Base-by-base conservation (phyloP, 208 protist genomes). In the Histomonas meleagridis region DNA sequence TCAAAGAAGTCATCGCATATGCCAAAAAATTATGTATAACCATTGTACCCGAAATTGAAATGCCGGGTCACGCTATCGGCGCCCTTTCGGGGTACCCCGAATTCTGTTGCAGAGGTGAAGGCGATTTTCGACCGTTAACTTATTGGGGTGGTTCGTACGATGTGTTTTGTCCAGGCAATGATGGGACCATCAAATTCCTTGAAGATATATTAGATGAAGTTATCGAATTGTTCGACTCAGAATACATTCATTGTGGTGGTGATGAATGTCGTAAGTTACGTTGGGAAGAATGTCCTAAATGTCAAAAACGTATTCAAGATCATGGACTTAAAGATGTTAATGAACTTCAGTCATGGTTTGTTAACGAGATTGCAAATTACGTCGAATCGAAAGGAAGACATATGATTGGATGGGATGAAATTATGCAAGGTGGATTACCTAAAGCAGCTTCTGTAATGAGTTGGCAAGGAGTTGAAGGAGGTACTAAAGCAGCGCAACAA, bases 41-140 rank as follows among this genome's bases (percentile, higher is more conserved):
- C 1, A 70, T 92, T 53, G 43, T 92, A 28, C 91, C 91, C 21
- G 91, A 92, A 65, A 78, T 92, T 35, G 91, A 92, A 14, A 5
- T 62, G 40, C 91, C 91, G 28, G 57, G 23, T 35, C 91, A 92
- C 46, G 57, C 51, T n/a, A 0, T 21, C 28, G 9, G 60, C 4
- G n/a, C 14, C 10, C 26, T 60, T 7, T 4, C 49, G 0, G 91
- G 40, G 28, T 92, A 92, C 62, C 91, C 91, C 1, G 23, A 92
- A 79, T 35, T 57, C 16, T 55, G 32, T 21, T 79, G 70, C 70
- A 18, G 18, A 28, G 70, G 35, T 51, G 28, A 18, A 35, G 90
- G 90, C 23, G 51, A 48, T 55, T 86, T 51, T 57, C 23, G 57
- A 91, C 7, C 26, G 35, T 21, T 4, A 46, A 16, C 3, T 32